Percentiles rank a stretch among this genome's conserved stretches.
Evolutionary conservation across 148 eudicot species (phyloP).

Genomic region (Vaccinium darrowii): DNA sequence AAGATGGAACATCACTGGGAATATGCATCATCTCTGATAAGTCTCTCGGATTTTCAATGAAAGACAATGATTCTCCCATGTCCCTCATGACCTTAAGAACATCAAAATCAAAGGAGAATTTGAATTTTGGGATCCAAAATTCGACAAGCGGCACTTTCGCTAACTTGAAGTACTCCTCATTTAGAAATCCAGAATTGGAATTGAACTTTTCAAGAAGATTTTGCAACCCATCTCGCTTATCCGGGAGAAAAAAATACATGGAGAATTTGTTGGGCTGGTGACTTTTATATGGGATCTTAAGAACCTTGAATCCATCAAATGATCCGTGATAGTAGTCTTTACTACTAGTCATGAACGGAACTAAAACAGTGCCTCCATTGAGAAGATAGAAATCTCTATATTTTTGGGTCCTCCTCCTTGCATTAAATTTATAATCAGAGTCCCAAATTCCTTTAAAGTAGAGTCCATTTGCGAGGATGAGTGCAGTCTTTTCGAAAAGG

Average conservation of each 20-base stretch:
- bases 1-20: not conserved
- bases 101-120: slow-evolving; percentile 1
- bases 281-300: not conserved
- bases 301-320: not conserved
- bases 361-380: not conserved
- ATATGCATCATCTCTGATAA: slow-evolving; percentile 10
- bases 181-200: not conserved
- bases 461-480: slow-evolving; percentile 13
- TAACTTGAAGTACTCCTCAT: not conserved
- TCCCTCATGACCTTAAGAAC: not conserved
- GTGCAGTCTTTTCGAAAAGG: not conserved
- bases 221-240: not conserved
- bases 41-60: not conserved
- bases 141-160: not conserved
- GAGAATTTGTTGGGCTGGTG: not conserved
- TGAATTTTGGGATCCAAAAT: slow-evolving; percentile 22
- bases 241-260: not conserved
- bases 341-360: slow-evolving; percentile 11
- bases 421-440: not conserved
- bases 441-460: slow-evolving; percentile 11
- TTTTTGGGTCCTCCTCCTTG: not conserved
- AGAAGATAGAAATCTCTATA: not conserved
- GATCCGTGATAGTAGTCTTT: not conserved
- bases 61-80: slow-evolving; percentile 14
- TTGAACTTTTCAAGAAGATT: not conserved